Percentiles rank a stretch among this genome's conserved stretches.
phyloP scores from a whole-genome alignment of 2,329 filamentous ascomycete species.

The Colletotrichum musicola region DNA sequence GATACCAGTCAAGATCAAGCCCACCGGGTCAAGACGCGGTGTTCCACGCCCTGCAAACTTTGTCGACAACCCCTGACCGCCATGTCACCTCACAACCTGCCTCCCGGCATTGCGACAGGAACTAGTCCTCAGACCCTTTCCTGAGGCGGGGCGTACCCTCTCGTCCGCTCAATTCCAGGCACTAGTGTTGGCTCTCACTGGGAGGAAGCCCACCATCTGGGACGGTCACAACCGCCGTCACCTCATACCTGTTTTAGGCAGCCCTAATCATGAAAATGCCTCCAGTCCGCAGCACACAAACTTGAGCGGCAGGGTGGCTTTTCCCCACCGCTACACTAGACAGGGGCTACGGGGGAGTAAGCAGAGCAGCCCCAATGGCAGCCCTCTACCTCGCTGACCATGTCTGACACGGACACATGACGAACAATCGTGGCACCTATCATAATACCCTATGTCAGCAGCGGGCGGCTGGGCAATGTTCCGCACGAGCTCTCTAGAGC shows the following conservation, averaged over 20 bases:
- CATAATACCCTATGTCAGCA: conserved; percentile 6
- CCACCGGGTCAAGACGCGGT: not conserved
- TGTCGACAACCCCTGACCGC: not conserved
- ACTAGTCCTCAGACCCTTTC: not conserved
- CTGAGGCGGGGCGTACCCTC: not conserved
- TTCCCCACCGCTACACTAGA: conserved; percentile 3
- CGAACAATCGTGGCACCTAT: conserved; percentile 32
- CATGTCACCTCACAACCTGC: not conserved
- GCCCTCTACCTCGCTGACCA: conserved; percentile 21
- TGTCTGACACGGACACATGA: conserved; percentile 32
- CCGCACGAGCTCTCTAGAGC: not conserved
- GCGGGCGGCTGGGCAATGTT: not conserved
- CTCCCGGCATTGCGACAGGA: not conserved
- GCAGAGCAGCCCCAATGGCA: conserved; percentile 22
- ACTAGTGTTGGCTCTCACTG: not conserved
- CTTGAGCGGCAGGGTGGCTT: not conserved
- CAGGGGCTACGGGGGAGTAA: conserved; percentile 27
- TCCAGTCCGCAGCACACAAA: conserved; percentile 11
- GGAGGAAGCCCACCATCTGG: not conserved
- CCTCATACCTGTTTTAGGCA: not conserved
- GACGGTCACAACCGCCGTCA: not conserved
- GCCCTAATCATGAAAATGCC: conserved; percentile 2
- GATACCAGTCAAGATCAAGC: not conserved
- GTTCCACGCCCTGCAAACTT: not conserved
- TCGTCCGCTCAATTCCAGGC: not conserved